Conservation (phyloP, 2,329 filamentous ascomycete species). For the Colletotrichum echinochloae region DNA sequence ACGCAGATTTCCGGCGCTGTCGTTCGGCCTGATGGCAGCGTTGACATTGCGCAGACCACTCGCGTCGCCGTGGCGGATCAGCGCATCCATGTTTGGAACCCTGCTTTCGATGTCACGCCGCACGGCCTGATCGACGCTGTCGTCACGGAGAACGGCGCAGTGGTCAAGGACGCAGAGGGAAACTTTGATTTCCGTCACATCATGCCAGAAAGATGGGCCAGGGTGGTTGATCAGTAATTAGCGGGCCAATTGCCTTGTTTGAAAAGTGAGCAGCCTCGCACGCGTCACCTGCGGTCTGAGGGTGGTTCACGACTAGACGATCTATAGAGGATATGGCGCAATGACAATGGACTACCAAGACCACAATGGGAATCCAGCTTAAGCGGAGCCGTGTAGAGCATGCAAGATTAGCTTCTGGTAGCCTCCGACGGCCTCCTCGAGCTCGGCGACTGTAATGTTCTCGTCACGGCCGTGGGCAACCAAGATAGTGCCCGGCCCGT, state of each 20-base stretch:
- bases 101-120: conserved; percentile 95
- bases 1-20: conserved; percentile 86
- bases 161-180: conserved; percentile 80
- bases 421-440: conserved; percentile 82
- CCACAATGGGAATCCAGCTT: background rate
- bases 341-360: conserved; percentile 1
- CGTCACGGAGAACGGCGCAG: conserved; percentile 90
- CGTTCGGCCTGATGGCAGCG: conserved; percentile 70
- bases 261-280: background rate
- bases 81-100: conserved; percentile 92
- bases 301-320: background rate
- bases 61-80: conserved; percentile 84
- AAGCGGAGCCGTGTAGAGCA: conserved; percentile 51
- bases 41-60: conserved; percentile 73
- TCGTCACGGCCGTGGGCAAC: conserved; percentile 91
- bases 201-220: conserved; percentile 67
- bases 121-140: conserved; percentile 90
- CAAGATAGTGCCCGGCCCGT: conserved; percentile 79
- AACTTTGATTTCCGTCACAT: conserved; percentile 73
- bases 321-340: conserved; percentile 1
- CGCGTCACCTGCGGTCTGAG: background rate
- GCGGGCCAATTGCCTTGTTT: background rate
- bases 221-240: conserved; percentile 44
- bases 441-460: conserved; percentile 77
- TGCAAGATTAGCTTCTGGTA: conserved; percentile 79